phyloP scores from a whole-genome alignment of 2,329 filamentous ascomycete species.

The Penicillium sp. region DNA sequence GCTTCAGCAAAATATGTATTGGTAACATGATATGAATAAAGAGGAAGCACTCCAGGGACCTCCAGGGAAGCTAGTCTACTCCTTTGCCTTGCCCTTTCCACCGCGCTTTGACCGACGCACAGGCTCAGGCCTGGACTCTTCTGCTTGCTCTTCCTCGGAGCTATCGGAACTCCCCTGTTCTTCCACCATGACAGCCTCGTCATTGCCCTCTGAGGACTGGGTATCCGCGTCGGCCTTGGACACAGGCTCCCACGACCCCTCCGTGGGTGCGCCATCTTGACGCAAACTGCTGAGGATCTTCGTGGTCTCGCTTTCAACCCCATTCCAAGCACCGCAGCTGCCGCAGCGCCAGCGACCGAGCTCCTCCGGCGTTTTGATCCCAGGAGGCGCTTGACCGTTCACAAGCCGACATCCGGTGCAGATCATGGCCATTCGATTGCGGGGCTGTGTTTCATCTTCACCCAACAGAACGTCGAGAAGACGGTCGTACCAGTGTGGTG shows the following conservation, averaged over 20 bases:
- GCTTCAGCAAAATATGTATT: background rate
- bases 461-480: conserved; percentile 89
- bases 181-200: conserved; percentile 32
- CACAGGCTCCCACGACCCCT: conserved; percentile 27
- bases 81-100: conserved; percentile 27
- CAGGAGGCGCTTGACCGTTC: conserved; percentile 93
- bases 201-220: conserved; percentile 20
- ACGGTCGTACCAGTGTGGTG: conserved; percentile 86
- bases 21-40: background rate
- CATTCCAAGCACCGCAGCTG: conserved; percentile 80
- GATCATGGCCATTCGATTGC: conserved; percentile 86
- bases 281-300: conserved; percentile 70
- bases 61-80: conserved; percentile 12
- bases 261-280: conserved; percentile 18
- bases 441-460: conserved; percentile 89
- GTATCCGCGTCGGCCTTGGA: conserved; percentile 21
- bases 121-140: conserved; percentile 17
- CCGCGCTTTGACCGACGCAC: conserved; percentile 28
- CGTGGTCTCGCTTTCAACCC: conserved; percentile 73
- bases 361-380: conserved; percentile 73
- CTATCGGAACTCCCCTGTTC: conserved; percentile 26
- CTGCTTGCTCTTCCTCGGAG: conserved; percentile 23
- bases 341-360: conserved; percentile 87
- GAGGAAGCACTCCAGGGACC: background rate
- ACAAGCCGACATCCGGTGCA: conserved; percentile 82